Conservation (phyloP, 805 yeast genomes). For the Suhomyces prunicola region DNA sequence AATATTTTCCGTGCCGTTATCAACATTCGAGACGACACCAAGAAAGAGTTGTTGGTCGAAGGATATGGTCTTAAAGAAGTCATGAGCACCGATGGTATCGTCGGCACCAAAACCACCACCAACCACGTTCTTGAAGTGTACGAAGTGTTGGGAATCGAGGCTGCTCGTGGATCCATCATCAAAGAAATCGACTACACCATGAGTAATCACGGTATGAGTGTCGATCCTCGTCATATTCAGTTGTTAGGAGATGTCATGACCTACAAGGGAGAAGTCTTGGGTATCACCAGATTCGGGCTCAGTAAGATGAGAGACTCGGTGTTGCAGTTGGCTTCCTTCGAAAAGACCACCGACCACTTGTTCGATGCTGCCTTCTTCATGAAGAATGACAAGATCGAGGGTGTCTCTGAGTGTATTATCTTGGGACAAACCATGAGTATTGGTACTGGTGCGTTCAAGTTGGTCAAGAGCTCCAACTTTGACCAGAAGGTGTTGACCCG, state of each 20-base stretch:
- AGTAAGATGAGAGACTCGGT: constrained; percentile 99
- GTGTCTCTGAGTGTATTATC: constrained; percentile 96
- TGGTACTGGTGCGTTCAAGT: constrained; percentile 95
- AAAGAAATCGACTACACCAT: constrained; percentile 94
- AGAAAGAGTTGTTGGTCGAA: constrained; percentile 90
- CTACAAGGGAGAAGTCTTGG: constrained; percentile 95
- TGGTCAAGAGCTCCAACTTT: constrained; percentile 58
- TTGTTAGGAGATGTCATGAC: constrained; percentile 98
- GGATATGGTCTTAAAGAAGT: constrained; percentile 96
- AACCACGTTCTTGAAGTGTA: constrained; percentile 90
- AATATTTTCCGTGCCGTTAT: constrained; percentile 95
- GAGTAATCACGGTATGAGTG: constrained; percentile 99
- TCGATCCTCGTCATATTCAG: constrained; percentile 99
- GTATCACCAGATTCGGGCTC: constrained; percentile 96
- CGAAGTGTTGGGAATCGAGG: constrained; percentile 93
- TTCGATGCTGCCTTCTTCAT: constrained; percentile 97
- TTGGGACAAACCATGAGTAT: constrained; percentile 96
- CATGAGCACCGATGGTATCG: constrained; percentile 96
- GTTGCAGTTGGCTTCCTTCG: constrained; percentile 93
- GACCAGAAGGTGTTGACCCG: constrained; percentile 39
- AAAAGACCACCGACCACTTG: constrained; percentile 96
- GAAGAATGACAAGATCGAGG: constrained; percentile 94
- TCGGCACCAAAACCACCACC: constrained; percentile 82
- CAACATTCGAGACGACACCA: constrained; percentile 81
- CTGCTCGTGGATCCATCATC: constrained; percentile 91